Base-by-base conservation (phyloP, 1,284 basidiomycete species). In the Testicularia cyperi region DNA sequence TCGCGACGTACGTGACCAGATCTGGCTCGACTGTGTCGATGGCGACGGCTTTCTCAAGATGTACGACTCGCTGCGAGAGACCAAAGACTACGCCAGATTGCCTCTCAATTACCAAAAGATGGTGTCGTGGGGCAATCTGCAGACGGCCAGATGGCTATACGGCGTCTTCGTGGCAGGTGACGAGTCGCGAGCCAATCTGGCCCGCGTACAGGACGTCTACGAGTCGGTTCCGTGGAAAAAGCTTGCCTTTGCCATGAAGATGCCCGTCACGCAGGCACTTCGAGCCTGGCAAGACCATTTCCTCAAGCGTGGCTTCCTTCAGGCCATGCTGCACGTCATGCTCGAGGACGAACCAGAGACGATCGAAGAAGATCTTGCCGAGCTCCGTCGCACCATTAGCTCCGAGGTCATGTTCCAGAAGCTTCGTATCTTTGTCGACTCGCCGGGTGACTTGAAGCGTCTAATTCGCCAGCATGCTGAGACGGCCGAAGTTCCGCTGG, bases 21-120 rank as follows among this genome's bases (percentile, higher is more conserved):
- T 75, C 42, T 73, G 71, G 69, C 46, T 52, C 26, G 71, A 70
- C 53, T 75, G 72, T 20, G 62, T 73, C 30, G 65, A 70, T 28
- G 65, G 64, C 4, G 67, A 73, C 35, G 72, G 69, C 9, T 74
- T 75, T 51, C 55, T 70, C 20, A 66, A 68, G 45, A 63, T 62
- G 48, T 66, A 57, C 44, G 62, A 64, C 32, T 57, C 65, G 19
- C 38, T 75, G 8, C 63, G 62, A 23, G 47, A 61, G 38, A 63
- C 64, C 26, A 37, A 49, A 2, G 49, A 60, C 22, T 75, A 68
- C 25, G 48, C 47, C 12, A 47, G 60, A 3, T 42, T 75, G 34
- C 72, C 72, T 12, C 39, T 66, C 25, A 44, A 47, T 7, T 75
- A 75, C 48, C 71, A 74, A 44, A 60, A 65, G 47, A 55, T 70